A percentile compares a stretch with the other conserved stretches of the same genome.
Conservation (phyloP, 805 yeast species). For the Diddensiella caesifluorescens region DNA sequence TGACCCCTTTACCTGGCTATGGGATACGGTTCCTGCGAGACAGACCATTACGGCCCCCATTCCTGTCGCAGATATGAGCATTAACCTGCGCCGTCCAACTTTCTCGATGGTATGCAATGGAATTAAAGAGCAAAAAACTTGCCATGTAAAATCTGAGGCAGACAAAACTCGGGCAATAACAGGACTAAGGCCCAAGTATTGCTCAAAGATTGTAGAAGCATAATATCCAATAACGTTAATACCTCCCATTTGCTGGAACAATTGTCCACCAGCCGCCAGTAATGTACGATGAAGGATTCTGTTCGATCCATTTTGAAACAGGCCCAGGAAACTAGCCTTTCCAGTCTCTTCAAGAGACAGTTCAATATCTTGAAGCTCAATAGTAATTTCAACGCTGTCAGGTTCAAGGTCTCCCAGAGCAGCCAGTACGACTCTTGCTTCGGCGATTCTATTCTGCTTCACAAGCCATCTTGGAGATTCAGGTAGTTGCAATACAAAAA, state of each 20-base stretch:
- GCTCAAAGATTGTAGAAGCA: constrained; percentile 7
- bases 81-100: constrained; percentile 59
- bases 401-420: constrained; percentile 11
- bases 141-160: constrained; percentile 12
- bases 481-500: constrained; percentile 41
- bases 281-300: constrained; percentile 6
- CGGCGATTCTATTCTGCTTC: constrained; percentile 25
- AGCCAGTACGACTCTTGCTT: constrained; percentile 21
- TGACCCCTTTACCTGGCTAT: constrained; percentile 1
- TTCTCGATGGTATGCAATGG: constrained; percentile 10
- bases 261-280: constrained; percentile 7
- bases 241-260: constrained; percentile 14
- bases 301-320: constrained; percentile 24
- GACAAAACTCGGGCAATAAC: constrained; percentile 4
- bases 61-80: constrained; percentile 44
- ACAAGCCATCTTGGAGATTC: constrained; percentile 47
- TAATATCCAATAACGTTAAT: constrained; percentile 9
- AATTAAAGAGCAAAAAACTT: constrained; percentile 12
- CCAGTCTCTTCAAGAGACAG: constrained; percentile 12
- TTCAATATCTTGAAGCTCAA: constrained; percentile 18
- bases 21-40: not conserved
- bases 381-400: constrained; percentile 8
- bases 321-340: constrained; percentile 19
- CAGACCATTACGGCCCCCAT: constrained; percentile 34
- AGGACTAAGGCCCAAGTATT: constrained; percentile 6